These are phyloP conservation scores for Euclidium syriacum DNA, from an alignment of 345 rosid genomes.

Conservation along the genomic window DNA sequence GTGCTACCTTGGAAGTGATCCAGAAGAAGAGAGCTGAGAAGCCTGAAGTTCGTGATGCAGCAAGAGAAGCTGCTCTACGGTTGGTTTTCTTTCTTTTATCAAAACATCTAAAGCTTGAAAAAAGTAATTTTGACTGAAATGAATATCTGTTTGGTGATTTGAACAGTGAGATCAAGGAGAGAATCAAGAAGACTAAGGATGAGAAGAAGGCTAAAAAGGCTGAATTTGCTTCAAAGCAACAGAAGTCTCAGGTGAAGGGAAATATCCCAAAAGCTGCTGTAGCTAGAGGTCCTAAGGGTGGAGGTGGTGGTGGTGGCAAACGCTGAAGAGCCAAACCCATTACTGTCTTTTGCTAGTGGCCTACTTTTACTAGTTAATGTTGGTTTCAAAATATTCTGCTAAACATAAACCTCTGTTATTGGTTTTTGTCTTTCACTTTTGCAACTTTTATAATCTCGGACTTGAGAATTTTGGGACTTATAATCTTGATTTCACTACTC, in stretches of 20 bases:
- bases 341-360: slow-evolving; percentile 16
- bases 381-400: slow-evolving; percentile 15
- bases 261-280: slow-evolving; percentile 34
- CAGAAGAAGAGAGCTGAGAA: slow-evolving; percentile 79
- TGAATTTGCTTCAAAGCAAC: slow-evolving; percentile 29
- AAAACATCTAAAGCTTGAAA: not conserved
- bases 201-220: slow-evolving; percentile 39
- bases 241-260: slow-evolving; percentile 17
- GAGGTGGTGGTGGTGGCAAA: slow-evolving; percentile 43
- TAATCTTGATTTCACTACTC: not conserved
- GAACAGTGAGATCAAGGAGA: slow-evolving; percentile 37
- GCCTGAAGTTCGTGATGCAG: slow-evolving; percentile 82
- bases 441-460: slow-evolving; percentile 14
- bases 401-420: slow-evolving; percentile 16
- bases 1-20: slow-evolving; percentile 69
- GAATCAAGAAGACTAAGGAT: slow-evolving; percentile 36
- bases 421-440: not conserved
- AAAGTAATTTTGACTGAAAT: not conserved
- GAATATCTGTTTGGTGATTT: slow-evolving; percentile 13
- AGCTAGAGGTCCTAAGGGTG: slow-evolving; percentile 25
- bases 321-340: slow-evolving; percentile 20
- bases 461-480: slow-evolving; percentile 12
- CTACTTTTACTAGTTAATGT: slow-evolving; percentile 17
- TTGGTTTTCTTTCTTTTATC: slow-evolving; percentile 10
- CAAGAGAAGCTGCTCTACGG: slow-evolving; percentile 71